Conservation (phyloP, 768 basidiomycete genomes). For the Rhodosporidiobolus odoratus region DNA sequence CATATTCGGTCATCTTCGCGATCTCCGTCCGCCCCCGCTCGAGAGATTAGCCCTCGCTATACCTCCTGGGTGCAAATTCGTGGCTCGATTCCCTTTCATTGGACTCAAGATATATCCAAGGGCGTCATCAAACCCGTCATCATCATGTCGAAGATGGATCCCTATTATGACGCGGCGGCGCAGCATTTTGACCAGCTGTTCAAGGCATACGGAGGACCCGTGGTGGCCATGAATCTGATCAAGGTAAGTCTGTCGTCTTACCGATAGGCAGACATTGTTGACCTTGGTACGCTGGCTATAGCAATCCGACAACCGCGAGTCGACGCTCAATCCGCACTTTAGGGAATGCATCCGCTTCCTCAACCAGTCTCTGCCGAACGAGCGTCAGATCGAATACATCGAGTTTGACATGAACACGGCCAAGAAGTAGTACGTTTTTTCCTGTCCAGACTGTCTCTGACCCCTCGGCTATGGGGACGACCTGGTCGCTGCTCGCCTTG, state of each 20-base stretch:
- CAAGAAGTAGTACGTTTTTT: constrained; percentile 75
- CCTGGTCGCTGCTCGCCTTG: too few relatives aligned
- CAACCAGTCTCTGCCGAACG: constrained; percentile 86
- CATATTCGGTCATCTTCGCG: neutral
- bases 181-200: constrained; percentile 89
- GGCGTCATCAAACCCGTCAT: constrained; percentile 94
- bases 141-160: constrained; percentile 92
- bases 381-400: constrained; percentile 80
- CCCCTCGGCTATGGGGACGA: too few relatives aligned
- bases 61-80: constrained; percentile 92
- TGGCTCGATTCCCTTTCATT: constrained; percentile 91
- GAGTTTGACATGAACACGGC: constrained; percentile 96
- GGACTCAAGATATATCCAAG: constrained; percentile 83
- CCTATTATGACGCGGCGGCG: constrained; percentile 87
- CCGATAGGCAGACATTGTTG: neutral
- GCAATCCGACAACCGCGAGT: constrained; percentile 60
- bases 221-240: constrained; percentile 89
- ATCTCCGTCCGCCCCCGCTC: neutral
- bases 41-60: constrained; percentile 59
- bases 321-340: constrained; percentile 82
- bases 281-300: constrained; percentile 12
- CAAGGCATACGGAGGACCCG: constrained; percentile 77
- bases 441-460: constrained; percentile 18
- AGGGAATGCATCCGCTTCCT: constrained; percentile 85
- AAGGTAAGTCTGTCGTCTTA: constrained; percentile 67